These are phyloP conservation scores for Stemphylium lycopersici DNA, from an alignment of 2,329 filamentous ascomycete species.

Conservation along the genomic window DNA sequence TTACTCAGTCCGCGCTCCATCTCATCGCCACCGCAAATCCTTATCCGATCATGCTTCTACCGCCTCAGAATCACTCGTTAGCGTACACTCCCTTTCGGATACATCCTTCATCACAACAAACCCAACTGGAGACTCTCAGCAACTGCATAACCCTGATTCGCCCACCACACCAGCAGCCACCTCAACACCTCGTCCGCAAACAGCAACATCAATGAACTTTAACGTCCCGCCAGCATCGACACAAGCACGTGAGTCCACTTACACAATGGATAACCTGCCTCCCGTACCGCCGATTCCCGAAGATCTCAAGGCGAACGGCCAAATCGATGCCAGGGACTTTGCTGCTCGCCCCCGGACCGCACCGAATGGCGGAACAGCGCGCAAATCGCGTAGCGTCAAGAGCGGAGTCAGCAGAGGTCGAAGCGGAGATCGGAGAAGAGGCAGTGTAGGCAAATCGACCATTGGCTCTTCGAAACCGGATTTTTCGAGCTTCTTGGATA, in stretches of 20 bases:
- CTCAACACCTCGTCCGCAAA: conserved; percentile 27
- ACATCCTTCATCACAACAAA: conserved; percentile 55
- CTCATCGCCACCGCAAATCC: conserved; percentile 46
- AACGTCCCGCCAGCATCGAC: conserved; percentile 9
- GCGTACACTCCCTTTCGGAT: conserved; percentile 73
- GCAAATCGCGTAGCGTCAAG: conserved; percentile 37
- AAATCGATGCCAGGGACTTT: conserved; percentile 15
- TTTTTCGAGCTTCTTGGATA: conserved; percentile 43
- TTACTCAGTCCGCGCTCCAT: conserved; percentile 35
- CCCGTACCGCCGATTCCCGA: conserved; percentile 45
- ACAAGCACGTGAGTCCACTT: conserved; percentile 21
- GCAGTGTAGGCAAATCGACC: conserved; percentile 10
- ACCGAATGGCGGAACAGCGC: conserved; percentile 21
- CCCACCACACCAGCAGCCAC: conserved; percentile 31
- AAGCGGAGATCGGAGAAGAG: conserved; percentile 26
- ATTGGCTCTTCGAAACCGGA: conserved; percentile 28
- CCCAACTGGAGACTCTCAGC: conserved; percentile 10
- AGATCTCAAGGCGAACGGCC: conserved; percentile 25
- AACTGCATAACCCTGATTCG: not conserved
- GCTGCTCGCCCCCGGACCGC: conserved; percentile 31
- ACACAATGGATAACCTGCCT: conserved; percentile 28
- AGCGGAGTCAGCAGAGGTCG: conserved; percentile 26
- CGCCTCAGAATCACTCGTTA: conserved; percentile 72
- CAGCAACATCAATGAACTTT: conserved; percentile 9
- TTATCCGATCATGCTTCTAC: conserved; percentile 55